phyloP scores from a whole-genome alignment of 2,329 filamentous ascomycete species.

The Xylariomycetidae sp. region DNA sequence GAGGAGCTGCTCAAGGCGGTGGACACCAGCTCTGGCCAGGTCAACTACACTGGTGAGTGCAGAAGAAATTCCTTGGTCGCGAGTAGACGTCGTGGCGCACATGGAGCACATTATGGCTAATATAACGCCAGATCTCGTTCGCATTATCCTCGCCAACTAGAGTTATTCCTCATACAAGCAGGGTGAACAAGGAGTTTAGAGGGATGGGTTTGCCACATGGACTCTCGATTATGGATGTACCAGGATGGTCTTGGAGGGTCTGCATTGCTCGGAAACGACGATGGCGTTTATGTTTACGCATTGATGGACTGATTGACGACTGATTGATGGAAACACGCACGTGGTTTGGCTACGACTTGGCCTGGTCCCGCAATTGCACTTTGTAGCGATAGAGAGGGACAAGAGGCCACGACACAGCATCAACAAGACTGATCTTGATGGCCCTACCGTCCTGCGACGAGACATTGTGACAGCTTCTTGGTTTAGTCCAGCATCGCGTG shows the following conservation, averaged over 20 bases:
- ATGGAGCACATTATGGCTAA: conserved; percentile 6
- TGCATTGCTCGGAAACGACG: conserved; percentile 20
- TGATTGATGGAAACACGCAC: background rate
- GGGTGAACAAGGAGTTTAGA: conserved; percentile 18
- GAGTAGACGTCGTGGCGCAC: background rate
- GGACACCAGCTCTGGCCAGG: conserved; percentile 90
- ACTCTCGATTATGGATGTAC: conserved; percentile 10
- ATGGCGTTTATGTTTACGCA: conserved; percentile 21
- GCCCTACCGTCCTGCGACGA: too few relatives aligned
- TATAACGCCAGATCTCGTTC: conserved; percentile 61
- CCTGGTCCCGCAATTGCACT: too few relatives aligned
- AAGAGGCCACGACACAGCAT: too few relatives aligned
- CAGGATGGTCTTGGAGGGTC: conserved; percentile 6
- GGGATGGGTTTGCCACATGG: conserved; percentile 11
- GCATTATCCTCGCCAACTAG: conserved; percentile 81
- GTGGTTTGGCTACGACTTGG: conserved; percentile 2
- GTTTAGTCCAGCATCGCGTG: too few relatives aligned
- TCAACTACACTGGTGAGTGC: conserved; percentile 85
- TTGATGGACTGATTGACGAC: conserved; percentile 13
- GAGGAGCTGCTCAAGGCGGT: conserved; percentile 98
- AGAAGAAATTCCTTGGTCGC: background rate
- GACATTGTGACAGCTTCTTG: too few relatives aligned
- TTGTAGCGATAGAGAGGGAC: too few relatives aligned
- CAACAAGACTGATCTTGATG: too few relatives aligned
- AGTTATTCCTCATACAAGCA: conserved; percentile 5